Conservation (phyloP, 345 rosid genomes). For the Boechera retrofracta region DNA sequence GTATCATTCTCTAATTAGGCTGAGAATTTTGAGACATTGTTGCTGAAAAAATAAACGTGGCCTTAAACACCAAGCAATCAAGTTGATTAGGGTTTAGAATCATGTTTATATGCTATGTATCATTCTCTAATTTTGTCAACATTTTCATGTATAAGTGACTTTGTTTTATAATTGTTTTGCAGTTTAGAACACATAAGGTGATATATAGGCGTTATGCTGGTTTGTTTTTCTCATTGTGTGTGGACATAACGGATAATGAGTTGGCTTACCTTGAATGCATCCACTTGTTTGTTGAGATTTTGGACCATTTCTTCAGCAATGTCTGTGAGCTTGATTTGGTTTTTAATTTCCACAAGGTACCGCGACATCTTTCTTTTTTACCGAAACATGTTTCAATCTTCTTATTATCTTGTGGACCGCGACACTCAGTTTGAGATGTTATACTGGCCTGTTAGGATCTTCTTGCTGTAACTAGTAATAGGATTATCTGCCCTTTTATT, state of each 20-base stretch:
- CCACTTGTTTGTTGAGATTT: conserved; percentile 93
- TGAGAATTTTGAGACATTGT: no score
- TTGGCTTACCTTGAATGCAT: conserved; percentile 93
- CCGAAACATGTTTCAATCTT: neutral
- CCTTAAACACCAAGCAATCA: no score
- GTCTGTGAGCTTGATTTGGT: conserved; percentile 98
- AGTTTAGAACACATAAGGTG: conserved; percentile 92
- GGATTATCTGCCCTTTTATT: no score
- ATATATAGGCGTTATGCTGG: conserved; percentile 98
- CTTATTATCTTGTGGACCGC: neutral
- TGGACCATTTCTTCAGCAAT: conserved; percentile 99
- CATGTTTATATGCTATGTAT: no score
- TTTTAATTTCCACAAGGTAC: conserved; percentile 95
- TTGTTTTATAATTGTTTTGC: neutral
- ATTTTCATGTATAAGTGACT: neutral
- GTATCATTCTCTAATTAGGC: no score
- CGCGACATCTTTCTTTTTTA: conserved; percentile 15
- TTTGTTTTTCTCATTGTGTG: conserved; percentile 88
- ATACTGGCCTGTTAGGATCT: no score
- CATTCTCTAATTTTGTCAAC: no score
- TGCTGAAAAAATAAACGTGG: no score
- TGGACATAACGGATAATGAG: conserved; percentile 93
- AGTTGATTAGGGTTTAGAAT: no score
- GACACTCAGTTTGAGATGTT: neutral
- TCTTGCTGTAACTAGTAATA: no score